Percentiles rank a stretch among this genome's conserved stretches.
phyloP scores from a whole-genome alignment of 2,329 filamentous ascomycete genomes.

The Onygenales sp. region DNA sequence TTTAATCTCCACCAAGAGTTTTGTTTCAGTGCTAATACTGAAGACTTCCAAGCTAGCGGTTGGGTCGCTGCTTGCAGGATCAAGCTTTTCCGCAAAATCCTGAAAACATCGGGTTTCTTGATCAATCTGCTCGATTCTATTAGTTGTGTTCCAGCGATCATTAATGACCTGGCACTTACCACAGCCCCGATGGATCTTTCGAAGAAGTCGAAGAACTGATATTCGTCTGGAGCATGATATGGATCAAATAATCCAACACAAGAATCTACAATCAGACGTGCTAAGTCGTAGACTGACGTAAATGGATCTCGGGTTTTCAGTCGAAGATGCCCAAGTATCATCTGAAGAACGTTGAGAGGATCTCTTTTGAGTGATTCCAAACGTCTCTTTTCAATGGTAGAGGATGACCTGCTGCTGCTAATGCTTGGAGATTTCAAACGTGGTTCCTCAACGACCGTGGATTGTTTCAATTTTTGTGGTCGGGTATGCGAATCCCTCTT shows the following conservation, averaged over 20 bases:
- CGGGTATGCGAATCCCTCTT: not conserved
- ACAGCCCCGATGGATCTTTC: conserved; percentile 51
- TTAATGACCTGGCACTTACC: conserved; percentile 1
- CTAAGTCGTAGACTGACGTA: conserved; percentile 52
- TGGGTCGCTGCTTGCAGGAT: not conserved
- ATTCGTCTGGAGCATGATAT: conserved; percentile 38
- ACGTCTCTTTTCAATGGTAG: not conserved
- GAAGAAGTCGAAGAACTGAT: conserved; percentile 57
- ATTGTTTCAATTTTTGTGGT: not conserved
- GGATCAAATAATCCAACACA: conserved; percentile 54
- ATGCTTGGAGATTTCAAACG: not conserved
- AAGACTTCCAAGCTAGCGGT: conserved; percentile 26
- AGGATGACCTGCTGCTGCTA: not conserved
- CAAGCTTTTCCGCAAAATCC: not conserved
- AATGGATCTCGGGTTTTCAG: conserved; percentile 40
- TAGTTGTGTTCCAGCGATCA: not conserved
- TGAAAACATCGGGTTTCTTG: conserved; percentile 20
- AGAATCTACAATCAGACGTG: conserved; percentile 51
- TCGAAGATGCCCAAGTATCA: conserved; percentile 48
- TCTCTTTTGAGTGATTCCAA: conserved; percentile 19
- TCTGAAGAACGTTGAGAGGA: conserved; percentile 52
- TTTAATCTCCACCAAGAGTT: conserved; percentile 54
- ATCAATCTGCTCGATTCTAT: conserved; percentile 7
- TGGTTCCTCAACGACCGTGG: not conserved
- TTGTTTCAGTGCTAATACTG: conserved; percentile 52